Percentiles rank a stretch among this genome's conserved stretches.
These are phyloP conservation scores for Backusella mclennaniae DNA, from an alignment of 192 early-diverging fungal genomes.

Conservation along the genomic window DNA sequence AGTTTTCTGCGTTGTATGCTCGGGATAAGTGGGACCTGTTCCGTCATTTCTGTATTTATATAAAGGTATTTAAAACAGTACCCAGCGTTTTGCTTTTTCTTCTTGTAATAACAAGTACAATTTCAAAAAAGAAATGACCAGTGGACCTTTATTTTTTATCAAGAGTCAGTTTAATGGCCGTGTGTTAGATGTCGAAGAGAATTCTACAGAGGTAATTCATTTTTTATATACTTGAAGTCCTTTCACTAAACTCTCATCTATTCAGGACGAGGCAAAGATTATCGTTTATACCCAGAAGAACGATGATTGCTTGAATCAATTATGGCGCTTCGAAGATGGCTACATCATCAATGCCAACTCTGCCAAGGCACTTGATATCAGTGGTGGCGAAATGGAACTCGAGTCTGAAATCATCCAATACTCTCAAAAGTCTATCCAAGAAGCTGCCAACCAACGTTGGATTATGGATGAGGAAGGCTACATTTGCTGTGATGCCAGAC, in stretches of 20 bases:
- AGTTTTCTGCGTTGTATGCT: background rate
- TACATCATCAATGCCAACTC: slow-evolving; percentile 24
- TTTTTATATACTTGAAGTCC: background rate
- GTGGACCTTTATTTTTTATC: slow-evolving; percentile 9
- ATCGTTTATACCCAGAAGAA: slow-evolving; percentile 23
- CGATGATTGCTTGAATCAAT: slow-evolving; percentile 6
- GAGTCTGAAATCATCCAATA: slow-evolving; percentile 19
- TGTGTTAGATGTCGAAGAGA: slow-evolving; percentile 22
- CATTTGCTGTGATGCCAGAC: slow-evolving; percentile 10
- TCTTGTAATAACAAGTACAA: background rate
- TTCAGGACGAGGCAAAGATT: slow-evolving; percentile 17
- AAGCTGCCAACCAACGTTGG: slow-evolving; percentile 21
- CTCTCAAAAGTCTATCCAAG: slow-evolving; percentile 8
- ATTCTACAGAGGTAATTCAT: slow-evolving; percentile 14
- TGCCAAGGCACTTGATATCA: slow-evolving; percentile 29
- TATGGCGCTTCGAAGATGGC: slow-evolving; percentile 19
- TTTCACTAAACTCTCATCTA: background rate
- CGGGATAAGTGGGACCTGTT: background rate
- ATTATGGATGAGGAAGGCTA: slow-evolving; percentile 20
- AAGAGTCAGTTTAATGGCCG: slow-evolving; percentile 24
- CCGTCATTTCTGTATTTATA: background rate
- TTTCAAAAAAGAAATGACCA: slow-evolving; percentile 1
- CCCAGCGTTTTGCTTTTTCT: background rate
- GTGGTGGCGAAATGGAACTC: slow-evolving; percentile 17
- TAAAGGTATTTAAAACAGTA: background rate